Conservation (phyloP, 257 asterid genomes). For the Solanum rostratum region DNA sequence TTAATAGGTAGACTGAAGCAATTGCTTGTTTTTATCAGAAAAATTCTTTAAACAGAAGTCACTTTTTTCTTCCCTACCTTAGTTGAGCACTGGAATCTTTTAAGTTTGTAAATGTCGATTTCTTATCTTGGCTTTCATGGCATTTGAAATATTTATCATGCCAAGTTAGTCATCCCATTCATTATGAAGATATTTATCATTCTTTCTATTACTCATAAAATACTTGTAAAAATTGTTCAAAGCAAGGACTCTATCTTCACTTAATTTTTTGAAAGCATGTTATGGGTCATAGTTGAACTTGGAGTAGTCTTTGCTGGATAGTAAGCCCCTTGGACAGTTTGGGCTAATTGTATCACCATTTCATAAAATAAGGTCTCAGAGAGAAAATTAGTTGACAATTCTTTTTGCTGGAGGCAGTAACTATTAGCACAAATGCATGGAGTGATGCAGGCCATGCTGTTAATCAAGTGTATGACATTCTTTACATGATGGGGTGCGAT, state of each 20-base stretch:
- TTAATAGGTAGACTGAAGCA: neutral
- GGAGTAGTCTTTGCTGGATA: neutral
- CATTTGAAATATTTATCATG: neutral
- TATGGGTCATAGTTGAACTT: neutral
- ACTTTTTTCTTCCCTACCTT: neutral
- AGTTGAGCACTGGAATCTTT: too few species aligned
- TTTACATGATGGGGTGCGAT: too few species aligned
- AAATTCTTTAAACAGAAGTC: neutral
- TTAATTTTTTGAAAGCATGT: neutral
- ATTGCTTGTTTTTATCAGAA: too few species aligned
- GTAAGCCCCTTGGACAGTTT: neutral
- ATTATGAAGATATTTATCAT: neutral
- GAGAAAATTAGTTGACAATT: neutral
- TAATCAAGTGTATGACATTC: too few species aligned
- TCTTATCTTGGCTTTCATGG: neutral
- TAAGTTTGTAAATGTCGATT: neutral
- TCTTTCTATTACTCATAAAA: neutral
- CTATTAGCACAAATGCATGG: too few species aligned
- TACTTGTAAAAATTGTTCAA: neutral
- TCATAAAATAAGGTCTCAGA: neutral
- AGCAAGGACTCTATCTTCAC: neutral
- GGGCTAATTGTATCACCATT: neutral
- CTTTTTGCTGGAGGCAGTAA: too few species aligned
- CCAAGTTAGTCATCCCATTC: neutral
- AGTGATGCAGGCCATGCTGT: too few species aligned